Conservation (phyloP, 495 filamentous ascomycete genomes). For the Penicillium daleae region DNA sequence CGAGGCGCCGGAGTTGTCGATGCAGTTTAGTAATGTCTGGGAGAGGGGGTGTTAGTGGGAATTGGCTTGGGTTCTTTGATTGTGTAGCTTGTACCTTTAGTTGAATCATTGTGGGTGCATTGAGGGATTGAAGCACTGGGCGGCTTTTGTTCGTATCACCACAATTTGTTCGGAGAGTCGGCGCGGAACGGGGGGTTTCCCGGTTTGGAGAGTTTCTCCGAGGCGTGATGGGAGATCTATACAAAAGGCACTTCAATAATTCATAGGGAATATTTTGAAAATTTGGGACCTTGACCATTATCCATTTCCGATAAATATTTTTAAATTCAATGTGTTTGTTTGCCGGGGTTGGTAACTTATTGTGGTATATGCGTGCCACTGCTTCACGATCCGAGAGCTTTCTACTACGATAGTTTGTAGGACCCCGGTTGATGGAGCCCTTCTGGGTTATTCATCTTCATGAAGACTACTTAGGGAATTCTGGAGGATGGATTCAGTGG, state of each 20-base stretch:
- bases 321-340: too few species aligned
- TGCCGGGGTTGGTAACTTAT: too few species aligned
- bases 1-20: constrained; percentile 99
- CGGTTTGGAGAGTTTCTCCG: constrained; percentile 30
- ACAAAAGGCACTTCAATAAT: not conserved
- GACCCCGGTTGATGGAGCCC: not conserved
- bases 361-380: too few species aligned
- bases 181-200: constrained; percentile 30
- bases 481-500: too few species aligned
- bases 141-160: constrained; percentile 10
- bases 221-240: not conserved
- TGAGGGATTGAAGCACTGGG: constrained; percentile 14
- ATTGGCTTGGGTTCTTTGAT: not conserved
- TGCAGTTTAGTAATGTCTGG: constrained; percentile 98
- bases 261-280: not conserved
- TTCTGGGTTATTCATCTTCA: too few species aligned
- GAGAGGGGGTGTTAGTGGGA: not conserved
- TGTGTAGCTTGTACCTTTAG: constrained; percentile 72
- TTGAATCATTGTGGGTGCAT: constrained; percentile 84
- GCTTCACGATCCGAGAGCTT: too few species aligned
- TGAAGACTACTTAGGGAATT: too few species aligned
- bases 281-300: too few species aligned
- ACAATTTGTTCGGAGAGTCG: constrained; percentile 31
- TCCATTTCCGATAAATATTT: too few species aligned
- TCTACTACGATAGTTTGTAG: too few species aligned